phyloP scores from a whole-genome alignment of 257 asterid genomes.

The Solanum appendiculatum region DNA sequence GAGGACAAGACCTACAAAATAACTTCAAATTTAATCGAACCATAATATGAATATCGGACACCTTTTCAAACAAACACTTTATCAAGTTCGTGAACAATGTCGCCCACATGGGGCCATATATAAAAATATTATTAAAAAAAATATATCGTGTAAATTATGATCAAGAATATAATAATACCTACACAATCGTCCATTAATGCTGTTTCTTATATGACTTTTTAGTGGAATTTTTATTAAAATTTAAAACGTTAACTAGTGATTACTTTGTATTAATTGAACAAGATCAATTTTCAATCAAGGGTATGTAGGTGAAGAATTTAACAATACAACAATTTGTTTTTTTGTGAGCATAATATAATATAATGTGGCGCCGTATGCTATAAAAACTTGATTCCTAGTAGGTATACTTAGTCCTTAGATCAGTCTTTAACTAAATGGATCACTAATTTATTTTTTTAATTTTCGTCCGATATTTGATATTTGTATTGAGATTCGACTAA shows the following conservation, averaged over 20 bases:
- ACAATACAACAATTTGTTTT: background rate
- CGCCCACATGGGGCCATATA: background rate
- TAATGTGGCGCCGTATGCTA: background rate
- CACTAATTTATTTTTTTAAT: background rate
- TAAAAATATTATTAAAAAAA: background rate
- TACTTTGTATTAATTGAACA: background rate
- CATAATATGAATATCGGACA: background rate
- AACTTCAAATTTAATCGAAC: background rate
- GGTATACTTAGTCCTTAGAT: background rate
- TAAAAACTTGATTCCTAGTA: background rate
- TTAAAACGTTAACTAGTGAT: background rate
- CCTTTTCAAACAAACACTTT: background rate
- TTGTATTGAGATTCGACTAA: background rate
- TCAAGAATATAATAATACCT: background rate
- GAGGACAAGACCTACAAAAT: no score
- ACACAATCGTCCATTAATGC: background rate
- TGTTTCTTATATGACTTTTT: background rate
- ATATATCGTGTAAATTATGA: background rate
- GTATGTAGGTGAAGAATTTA: background rate
- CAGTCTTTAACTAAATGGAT: background rate
- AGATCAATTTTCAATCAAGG: background rate
- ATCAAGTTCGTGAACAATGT: background rate
- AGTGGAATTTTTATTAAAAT: background rate
- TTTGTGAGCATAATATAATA: background rate
- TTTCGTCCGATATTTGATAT: accelerated